Evolutionary conservation across 2,329 filamentous ascomycete genomes (phyloP).

Genomic region (Colletotrichum acutatum): DNA sequence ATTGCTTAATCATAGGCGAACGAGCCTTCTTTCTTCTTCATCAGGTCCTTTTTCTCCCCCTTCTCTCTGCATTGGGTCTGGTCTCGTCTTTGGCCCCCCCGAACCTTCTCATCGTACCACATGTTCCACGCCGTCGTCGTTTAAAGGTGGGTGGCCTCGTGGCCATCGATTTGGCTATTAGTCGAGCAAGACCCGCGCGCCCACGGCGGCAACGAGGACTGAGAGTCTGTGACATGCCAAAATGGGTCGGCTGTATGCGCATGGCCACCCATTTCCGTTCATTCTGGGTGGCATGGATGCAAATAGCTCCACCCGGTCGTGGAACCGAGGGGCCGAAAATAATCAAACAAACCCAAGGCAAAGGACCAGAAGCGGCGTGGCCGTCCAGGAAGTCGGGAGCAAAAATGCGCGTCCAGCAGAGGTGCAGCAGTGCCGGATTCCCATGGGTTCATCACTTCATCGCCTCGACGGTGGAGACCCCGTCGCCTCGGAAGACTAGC

Average conservation of each 20-base stretch:
- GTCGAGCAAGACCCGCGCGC: neutral
- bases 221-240: no score
- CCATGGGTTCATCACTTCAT: neutral
- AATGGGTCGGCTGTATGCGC: neutral
- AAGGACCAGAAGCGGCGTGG: constrained; percentile 1
- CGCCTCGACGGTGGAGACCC: neutral
- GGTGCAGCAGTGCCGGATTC: neutral
- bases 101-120: neutral
- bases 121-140: neutral
- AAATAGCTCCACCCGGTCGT: neutral
- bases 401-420: neutral
- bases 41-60: no score
- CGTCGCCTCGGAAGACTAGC: neutral
- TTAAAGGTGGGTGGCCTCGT: neutral
- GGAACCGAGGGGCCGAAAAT: neutral
- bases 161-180: neutral
- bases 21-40: neutral
- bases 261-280: neutral
- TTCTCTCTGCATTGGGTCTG: neutral
- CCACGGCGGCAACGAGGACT: neutral
- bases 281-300: neutral
- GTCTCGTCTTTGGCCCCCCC: neutral
- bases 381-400: neutral
- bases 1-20: constrained; percentile 21
- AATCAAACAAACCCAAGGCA: neutral